Evolutionary conservation across 208 protist species (phyloP).

Genomic region (Leishmania arabica): DNA sequence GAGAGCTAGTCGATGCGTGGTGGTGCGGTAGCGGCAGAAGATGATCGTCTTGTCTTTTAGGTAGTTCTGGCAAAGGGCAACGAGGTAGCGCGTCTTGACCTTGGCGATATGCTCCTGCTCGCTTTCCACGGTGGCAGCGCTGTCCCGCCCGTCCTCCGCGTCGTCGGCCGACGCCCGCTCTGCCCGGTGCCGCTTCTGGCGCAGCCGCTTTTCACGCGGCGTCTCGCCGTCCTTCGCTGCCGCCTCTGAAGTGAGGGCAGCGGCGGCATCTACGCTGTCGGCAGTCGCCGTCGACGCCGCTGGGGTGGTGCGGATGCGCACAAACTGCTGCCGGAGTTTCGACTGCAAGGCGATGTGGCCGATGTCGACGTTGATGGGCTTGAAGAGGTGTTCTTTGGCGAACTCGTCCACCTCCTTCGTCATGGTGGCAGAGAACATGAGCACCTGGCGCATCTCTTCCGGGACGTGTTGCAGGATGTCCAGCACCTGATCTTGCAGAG

Average conservation of each 20-base stretch:
- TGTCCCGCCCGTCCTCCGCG: background rate
- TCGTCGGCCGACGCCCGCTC: conserved; percentile 12
- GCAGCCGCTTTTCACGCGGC: conserved; percentile 40
- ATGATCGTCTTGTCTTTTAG: conserved; percentile 82
- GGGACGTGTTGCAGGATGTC: conserved; percentile 93
- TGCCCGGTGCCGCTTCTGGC: conserved; percentile 49
- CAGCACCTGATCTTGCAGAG: conserved; percentile 97
- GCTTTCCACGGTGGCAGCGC: conserved; percentile 3
- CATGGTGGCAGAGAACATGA: conserved; percentile 93
- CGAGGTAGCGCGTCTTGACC: conserved; percentile 81
- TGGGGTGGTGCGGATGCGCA: conserved; percentile 58
- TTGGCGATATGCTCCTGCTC: conserved; percentile 68
- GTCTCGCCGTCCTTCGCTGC: conserved; percentile 51
- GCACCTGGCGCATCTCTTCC: conserved; percentile 77
- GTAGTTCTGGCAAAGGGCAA: conserved; percentile 82
- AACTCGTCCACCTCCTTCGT: conserved; percentile 89
- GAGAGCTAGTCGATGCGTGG: conserved; percentile 77
- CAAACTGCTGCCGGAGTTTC: conserved; percentile 89
- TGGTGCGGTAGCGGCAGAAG: conserved; percentile 88
- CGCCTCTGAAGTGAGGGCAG: background rate
- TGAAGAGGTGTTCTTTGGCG: conserved; percentile 83
- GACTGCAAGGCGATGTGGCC: conserved; percentile 90
- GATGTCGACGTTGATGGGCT: conserved; percentile 87
- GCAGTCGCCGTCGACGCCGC: background rate
- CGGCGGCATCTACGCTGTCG: background rate